A percentile compares a stretch with the other conserved stretches of the same genome.
Evolutionary conservation across 1,284 basidiomycete genomes (phyloP).

Genomic region (Ustilago tritici): DNA sequence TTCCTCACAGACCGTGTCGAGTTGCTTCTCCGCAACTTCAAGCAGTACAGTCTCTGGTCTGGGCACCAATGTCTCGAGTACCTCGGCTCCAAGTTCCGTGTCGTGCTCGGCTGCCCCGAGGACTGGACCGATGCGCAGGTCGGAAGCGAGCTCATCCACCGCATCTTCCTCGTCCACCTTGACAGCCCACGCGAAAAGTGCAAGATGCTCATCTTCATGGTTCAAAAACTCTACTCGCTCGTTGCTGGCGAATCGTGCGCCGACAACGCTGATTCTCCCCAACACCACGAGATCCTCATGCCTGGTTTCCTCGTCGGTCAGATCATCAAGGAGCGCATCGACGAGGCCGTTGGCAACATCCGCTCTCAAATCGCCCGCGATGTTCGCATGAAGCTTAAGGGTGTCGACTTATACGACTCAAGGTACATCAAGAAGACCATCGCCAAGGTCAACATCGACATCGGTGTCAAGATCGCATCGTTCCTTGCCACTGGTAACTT

Average conservation of each 20-base stretch:
- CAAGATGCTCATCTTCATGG: conserved; percentile 96
- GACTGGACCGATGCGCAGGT: conserved; percentile 89
- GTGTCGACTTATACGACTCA: conserved; percentile 86
- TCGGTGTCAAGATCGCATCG: conserved; percentile 88
- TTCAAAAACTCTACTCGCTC: conserved; percentile 92
- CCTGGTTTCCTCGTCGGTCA: conserved; percentile 93
- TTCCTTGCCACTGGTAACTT: conserved; percentile 98
- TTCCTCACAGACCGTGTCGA: conserved; percentile 98
- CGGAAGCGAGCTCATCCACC: conserved; percentile 85
- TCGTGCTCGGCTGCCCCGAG: conserved; percentile 90
- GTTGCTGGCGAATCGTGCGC: conserved; percentile 90
- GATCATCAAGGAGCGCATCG: conserved; percentile 97
- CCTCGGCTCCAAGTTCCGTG: conserved; percentile 96
- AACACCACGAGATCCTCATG: conserved; percentile 96
- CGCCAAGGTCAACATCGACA: conserved; percentile 86
- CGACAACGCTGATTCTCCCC: conserved; percentile 98
- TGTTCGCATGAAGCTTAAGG: conserved; percentile 77
- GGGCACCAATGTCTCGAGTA: conserved; percentile 95
- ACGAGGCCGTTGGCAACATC: conserved; percentile 86
- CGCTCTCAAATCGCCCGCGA: conserved; percentile 81
- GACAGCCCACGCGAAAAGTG: conserved; percentile 93
- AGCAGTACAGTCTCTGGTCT: conserved; percentile 85
- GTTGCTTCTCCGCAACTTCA: conserved; percentile 90
- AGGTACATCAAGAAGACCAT: conserved; percentile 85
- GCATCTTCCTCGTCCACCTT: conserved; percentile 90